A percentile compares a stretch with the other conserved stretches of the same genome.
These are phyloP conservation scores for Phytopythium litorale DNA, from an alignment of 352 stramenopile species.

Conservation along the genomic window DNA sequence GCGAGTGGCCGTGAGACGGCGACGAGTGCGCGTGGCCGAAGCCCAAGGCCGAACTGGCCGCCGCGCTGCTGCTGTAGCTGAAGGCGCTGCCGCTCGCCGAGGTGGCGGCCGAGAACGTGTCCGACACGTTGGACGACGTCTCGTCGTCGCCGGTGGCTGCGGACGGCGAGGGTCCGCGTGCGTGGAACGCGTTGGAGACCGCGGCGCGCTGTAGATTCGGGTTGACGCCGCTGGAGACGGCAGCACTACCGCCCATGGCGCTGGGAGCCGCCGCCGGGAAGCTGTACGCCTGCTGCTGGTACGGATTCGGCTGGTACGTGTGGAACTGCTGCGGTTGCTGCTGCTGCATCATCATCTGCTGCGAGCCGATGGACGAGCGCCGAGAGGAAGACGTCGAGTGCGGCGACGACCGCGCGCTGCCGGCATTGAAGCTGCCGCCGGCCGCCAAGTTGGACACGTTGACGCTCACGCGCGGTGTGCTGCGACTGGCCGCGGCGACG, in stretches of 20 bases:
- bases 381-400: slow-evolving; percentile 15
- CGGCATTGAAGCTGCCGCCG: slow-evolving; percentile 9
- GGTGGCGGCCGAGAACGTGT: slow-evolving; percentile 31
- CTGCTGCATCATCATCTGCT: slow-evolving; percentile 16
- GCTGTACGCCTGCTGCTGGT: slow-evolving; percentile 1
- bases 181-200: slow-evolving; percentile 63
- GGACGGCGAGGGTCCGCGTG: slow-evolving; percentile 6
- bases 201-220: slow-evolving; percentile 53
- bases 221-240: background rate
- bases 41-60: too few relatives aligned
- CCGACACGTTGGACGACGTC: slow-evolving; percentile 53
- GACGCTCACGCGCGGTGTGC: slow-evolving; percentile 36
- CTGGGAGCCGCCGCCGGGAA: background rate
- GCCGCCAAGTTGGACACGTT: slow-evolving; percentile 35
- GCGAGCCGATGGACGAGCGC: slow-evolving; percentile 19
- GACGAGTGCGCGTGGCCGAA: background rate
- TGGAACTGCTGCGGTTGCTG: slow-evolving; percentile 11
- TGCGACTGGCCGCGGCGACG: slow-evolving; percentile 9
- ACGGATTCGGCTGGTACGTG: slow-evolving; percentile 7
- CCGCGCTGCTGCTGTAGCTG: slow-evolving; percentile 17
- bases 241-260: background rate
- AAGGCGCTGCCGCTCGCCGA: slow-evolving; percentile 13
- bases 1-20: slow-evolving; percentile 12
- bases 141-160: slow-evolving; percentile 40
- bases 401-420: slow-evolving; percentile 34